Base-by-base conservation (phyloP, 768 basidiomycete species). In the Boletus tomentosulus region DNA sequence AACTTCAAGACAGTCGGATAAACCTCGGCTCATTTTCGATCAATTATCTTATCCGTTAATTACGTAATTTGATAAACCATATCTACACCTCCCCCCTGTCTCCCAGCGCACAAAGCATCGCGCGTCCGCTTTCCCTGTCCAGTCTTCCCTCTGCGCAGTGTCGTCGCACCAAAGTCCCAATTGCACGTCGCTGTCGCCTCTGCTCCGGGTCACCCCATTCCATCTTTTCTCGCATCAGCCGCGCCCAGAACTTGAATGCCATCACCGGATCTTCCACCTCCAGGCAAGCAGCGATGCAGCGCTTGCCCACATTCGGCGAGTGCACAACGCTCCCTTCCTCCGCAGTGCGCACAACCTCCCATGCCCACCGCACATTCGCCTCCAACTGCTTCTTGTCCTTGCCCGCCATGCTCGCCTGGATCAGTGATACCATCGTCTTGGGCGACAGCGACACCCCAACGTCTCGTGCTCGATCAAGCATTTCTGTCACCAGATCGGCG, bases 211-310 rank as follows among this genome's bases (percentile, higher is more conserved):
- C 82, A 6, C 64, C 58, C 80, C 79, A 81, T 51, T 78, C 71
- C 6, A 76, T 69, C 64, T 70, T 76, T 27, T 65, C 64, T 54
- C 64, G 71, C 12, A 87, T 47, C 54, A 86, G 66, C 46, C 66
- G 58, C 46, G 66, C 60, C 86, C 86, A 89, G 65, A 87, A 86
- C 43, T 69, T 67, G 71, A 74, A 85, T 1, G 84, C 87, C 69
- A 83, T 66, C 56, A 59, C 54, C 0, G 82, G 75, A 44, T 82
- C 75, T 19, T 75, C 68, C 33, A 75, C 73, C 38, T 70, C 70
- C 52, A 89, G 65, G n/a, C 82, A 76, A 8, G 75, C 73, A 13
- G 60, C 62, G 19, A 85, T 73, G 54, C 84, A 79, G 59, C 72
- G 73, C 60, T 76, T 77, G 22, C 80, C 85, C 52, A 80, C 71